A percentile compares a stretch with the other conserved stretches of the same genome.
These are phyloP conservation scores for Cylindrotheca fusiformis DNA, from an alignment of 108 stramenopile genomes.

Conservation along the genomic window DNA sequence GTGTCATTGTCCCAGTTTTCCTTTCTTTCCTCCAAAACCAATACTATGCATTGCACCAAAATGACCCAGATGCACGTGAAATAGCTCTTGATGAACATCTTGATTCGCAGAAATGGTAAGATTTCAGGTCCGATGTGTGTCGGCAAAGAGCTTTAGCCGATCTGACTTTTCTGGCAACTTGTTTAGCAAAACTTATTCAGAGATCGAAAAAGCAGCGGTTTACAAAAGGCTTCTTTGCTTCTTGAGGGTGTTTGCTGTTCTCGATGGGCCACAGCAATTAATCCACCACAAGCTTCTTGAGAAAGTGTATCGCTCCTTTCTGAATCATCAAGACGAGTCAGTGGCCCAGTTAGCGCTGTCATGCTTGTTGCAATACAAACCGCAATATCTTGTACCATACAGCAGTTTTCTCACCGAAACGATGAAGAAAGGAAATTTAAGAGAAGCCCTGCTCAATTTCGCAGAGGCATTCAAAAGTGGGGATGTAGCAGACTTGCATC, in stretches of 20 bases:
- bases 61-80: conserved; percentile 73
- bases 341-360: conserved; percentile 60
- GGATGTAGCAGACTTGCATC: conserved; percentile 49
- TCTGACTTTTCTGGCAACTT: neutral
- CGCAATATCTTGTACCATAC: conserved; percentile 57
- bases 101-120: neutral
- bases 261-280: conserved; percentile 80
- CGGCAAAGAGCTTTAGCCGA: neutral
- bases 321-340: conserved; percentile 60
- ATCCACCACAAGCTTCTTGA: conserved; percentile 56
- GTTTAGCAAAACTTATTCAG: neutral
- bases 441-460: conserved; percentile 68
- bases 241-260: conserved; percentile 69
- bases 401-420: conserved; percentile 41
- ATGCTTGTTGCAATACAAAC: conserved; percentile 65
- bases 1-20: conserved; percentile 74
- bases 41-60: conserved; percentile 62
- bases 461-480: conserved; percentile 43
- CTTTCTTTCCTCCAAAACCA: conserved; percentile 71
- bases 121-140: neutral
- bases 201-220: conserved; percentile 3
- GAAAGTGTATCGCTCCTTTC: conserved; percentile 47
- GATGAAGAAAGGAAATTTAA: conserved; percentile 62
- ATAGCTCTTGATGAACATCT: conserved; percentile 34
- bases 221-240: conserved; percentile 58